A percentile compares a stretch with the other conserved stretches of the same genome.
Evolutionary conservation across 2,329 filamentous ascomycete genomes (phyloP).

Genomic region (Berkeleyomyces basicola): DNA sequence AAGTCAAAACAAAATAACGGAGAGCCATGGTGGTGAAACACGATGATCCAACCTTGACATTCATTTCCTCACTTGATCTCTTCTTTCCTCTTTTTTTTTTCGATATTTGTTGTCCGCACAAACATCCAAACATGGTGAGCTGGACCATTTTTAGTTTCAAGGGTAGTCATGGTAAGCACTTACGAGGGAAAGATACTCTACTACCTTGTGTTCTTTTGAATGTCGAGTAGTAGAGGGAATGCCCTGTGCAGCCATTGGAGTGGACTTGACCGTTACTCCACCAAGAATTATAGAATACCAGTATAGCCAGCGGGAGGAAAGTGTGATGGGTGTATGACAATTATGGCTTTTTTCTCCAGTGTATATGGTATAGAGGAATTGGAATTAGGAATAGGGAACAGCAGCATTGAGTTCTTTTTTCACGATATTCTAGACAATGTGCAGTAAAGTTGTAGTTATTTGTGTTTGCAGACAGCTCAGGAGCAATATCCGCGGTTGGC

Average conservation of each 20-base stretch:
- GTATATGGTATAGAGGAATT: not conserved
- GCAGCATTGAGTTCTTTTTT: not conserved
- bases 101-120: constrained; percentile 2
- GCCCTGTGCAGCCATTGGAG: constrained; percentile 81
- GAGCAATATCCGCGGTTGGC: no score
- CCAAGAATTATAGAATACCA: constrained; percentile 18
- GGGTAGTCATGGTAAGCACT: constrained; percentile 53
- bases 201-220: constrained; percentile 16
- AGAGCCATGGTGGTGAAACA: constrained; percentile 13
- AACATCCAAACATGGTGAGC: constrained; percentile 14
- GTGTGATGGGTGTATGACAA: not conserved
- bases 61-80: constrained; percentile 2
- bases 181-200: constrained; percentile 99
- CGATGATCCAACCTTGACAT: constrained; percentile 12
- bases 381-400: not conserved
- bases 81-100: constrained; percentile 7
- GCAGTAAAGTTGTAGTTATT: not conserved
- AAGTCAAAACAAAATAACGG: constrained; percentile 14
- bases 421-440: not conserved
- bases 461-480: no score
- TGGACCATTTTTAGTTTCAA: constrained; percentile 17
- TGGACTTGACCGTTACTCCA: constrained; percentile 81
- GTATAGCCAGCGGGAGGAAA: not conserved
- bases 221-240: constrained; percentile 55
- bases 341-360: constrained; percentile 4